Evolutionary conservation across 768 basidiomycete species (phyloP).

Genomic region (Dentipellis sp.): DNA sequence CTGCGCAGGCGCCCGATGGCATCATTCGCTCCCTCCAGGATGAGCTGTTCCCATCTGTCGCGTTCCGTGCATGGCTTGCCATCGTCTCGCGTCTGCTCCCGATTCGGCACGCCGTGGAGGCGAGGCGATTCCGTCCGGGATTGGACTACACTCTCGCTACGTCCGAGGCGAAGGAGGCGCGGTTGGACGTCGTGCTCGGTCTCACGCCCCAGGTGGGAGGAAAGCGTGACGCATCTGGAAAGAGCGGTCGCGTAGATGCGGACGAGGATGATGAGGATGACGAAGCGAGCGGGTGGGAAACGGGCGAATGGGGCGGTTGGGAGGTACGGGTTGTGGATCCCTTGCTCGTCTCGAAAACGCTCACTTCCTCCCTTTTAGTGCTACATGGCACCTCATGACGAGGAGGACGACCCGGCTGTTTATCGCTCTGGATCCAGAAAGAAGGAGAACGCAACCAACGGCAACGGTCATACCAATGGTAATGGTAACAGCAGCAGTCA

Average conservation of each 20-base stretch:
- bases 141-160: constrained; percentile 93
- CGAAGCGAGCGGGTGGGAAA: constrained; percentile 47
- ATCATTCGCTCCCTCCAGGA: constrained; percentile 64
- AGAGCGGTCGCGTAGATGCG: constrained; percentile 5
- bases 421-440: constrained; percentile 50
- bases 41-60: constrained; percentile 64
- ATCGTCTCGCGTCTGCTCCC: constrained; percentile 67
- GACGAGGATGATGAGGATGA: constrained; percentile 23
- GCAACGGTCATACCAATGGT: constrained; percentile 11
- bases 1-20: constrained; percentile 43
- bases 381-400: constrained; percentile 92
- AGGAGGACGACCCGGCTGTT: constrained; percentile 91
- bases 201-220: constrained; percentile 56
- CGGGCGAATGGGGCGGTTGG: constrained; percentile 87
- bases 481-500: not conserved
- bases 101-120: constrained; percentile 63
- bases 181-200: constrained; percentile 81
- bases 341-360: not conserved
- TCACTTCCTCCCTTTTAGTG: constrained; percentile 37
- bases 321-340: constrained; percentile 44
- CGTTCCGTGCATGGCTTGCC: constrained; percentile 89
- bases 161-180: constrained; percentile 70
- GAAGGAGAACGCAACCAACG: constrained; percentile 10
- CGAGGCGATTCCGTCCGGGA: constrained; percentile 83
- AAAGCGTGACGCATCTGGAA: too few relatives aligned